A percentile compares a stretch with the other conserved stretches of the same genome.
phyloP scores from a whole-genome alignment of 495 filamentous ascomycete species.

The Cryomyces antarcticus region DNA sequence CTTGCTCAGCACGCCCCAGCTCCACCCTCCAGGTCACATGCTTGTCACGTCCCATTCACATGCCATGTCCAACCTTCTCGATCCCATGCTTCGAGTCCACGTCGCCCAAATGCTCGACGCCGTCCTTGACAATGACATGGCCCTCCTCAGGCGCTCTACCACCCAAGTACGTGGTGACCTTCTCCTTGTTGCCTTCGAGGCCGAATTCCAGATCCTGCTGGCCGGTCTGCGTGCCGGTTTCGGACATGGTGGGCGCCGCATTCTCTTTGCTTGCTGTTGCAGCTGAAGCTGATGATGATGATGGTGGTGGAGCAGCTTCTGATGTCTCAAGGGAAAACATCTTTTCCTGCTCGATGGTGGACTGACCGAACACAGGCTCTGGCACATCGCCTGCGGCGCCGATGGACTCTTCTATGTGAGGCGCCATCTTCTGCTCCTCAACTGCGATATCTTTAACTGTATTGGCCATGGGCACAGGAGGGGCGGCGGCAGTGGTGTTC shows the following conservation, averaged over 20 bases:
- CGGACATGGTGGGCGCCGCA: background rate
- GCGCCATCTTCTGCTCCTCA: too few relatives aligned
- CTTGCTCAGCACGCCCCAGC: background rate
- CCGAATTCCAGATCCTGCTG: constrained; percentile 4
- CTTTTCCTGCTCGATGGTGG: too few relatives aligned
- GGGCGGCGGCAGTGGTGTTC: background rate
- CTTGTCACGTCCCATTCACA: too few relatives aligned
- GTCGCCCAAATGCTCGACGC: background rate
- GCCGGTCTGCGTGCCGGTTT: constrained; percentile 9
- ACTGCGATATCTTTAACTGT: too few relatives aligned
- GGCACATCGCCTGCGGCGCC: too few relatives aligned
- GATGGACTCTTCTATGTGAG: too few relatives aligned
- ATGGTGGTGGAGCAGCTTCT: too few relatives aligned
- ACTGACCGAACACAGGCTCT: too few relatives aligned
- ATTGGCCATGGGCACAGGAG: background rate
- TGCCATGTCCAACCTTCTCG: too few relatives aligned
- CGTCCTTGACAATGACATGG: constrained; percentile 4
- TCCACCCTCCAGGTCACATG: background rate
- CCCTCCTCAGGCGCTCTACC: constrained; percentile 8
- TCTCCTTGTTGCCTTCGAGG: constrained; percentile 3
- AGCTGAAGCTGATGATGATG: too few relatives aligned
- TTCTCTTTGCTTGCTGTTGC: too few relatives aligned
- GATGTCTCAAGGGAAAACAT: too few relatives aligned
- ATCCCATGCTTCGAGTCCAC: background rate
- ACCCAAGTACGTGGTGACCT: constrained; percentile 5